Conservation (phyloP, 164 flowering plant species). For the Chimonanthus salicifolius region DNA sequence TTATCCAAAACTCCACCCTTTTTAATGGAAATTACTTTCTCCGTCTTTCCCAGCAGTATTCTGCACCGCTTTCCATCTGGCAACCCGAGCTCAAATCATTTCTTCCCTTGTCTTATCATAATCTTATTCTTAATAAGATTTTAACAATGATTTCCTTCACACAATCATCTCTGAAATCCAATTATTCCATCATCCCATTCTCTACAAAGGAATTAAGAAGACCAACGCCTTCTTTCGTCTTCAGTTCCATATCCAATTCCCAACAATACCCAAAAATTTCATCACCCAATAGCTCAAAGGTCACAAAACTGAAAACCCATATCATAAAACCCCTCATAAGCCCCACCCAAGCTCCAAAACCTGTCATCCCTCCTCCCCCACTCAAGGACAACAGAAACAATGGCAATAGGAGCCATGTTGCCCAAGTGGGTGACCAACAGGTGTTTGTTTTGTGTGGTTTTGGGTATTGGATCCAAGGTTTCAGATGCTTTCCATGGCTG, state of each 20-base stretch:
- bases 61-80: too few relatives aligned
- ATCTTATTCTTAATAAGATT: background rate
- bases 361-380: background rate
- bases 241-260: slow-evolving; percentile 10
- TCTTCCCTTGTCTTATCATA: background rate
- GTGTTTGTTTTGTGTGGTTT: slow-evolving; percentile 69
- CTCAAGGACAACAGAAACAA: slow-evolving; percentile 12
- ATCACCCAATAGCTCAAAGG: slow-evolving; percentile 12
- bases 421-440: slow-evolving; percentile 32
- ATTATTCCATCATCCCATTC: background rate
- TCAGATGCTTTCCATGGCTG: slow-evolving; percentile 93
- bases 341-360: slow-evolving; percentile 13
- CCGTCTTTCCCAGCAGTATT: too few relatives aligned
- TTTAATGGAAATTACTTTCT: too few relatives aligned
- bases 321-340: slow-evolving; percentile 14
- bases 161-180: background rate
- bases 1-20: too few relatives aligned
- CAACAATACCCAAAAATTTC: slow-evolving; percentile 18
- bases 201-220: background rate
- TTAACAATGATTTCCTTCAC: background rate
- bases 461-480: slow-evolving; percentile 92
- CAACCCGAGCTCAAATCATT: too few relatives aligned
- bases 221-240: background rate
- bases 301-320: slow-evolving; percentile 20
- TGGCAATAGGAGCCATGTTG: slow-evolving; percentile 12